phyloP scores from a whole-genome alignment of 164 flowering plant genomes.

The Macadamia integrifolia region DNA sequence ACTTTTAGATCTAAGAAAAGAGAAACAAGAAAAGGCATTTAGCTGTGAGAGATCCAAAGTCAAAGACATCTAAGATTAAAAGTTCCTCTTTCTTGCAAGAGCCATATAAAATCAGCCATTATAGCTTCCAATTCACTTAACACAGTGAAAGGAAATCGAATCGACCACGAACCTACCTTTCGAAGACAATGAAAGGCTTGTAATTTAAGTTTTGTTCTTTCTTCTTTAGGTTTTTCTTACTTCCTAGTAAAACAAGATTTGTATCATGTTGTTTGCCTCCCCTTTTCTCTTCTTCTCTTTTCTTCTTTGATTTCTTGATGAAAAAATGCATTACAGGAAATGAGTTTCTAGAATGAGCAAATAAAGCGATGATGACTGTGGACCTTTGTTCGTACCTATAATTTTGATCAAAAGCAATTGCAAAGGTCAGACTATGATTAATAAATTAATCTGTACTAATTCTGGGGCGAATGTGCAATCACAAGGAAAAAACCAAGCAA shows the following conservation, averaged over 20 bases:
- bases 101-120: slow-evolving; percentile 9
- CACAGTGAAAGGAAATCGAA: neutral
- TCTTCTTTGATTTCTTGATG: no score
- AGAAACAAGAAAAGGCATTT: neutral
- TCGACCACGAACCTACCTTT: slow-evolving; percentile 5
- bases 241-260: neutral
- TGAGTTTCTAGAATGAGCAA: no score
- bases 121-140: slow-evolving; percentile 5
- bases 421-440: no score
- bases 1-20: slow-evolving; percentile 7
- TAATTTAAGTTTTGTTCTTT: neutral
- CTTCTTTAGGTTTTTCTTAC: neutral
- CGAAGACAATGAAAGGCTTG: slow-evolving; percentile 2
- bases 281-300: no score
- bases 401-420: no score
- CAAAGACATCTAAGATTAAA: slow-evolving; percentile 3
- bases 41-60: neutral
- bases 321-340: no score
- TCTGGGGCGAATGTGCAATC: no score
- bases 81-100: slow-evolving; percentile 1
- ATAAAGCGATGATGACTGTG: no score
- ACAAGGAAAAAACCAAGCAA: no score
- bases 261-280: no score
- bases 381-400: no score
- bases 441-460: no score